Percentiles rank a stretch among this genome's conserved stretches.
These are phyloP conservation scores for Martensiomyces pterosporus DNA, from an alignment of 192 early-diverging fungal species.

Conservation along the genomic window DNA sequence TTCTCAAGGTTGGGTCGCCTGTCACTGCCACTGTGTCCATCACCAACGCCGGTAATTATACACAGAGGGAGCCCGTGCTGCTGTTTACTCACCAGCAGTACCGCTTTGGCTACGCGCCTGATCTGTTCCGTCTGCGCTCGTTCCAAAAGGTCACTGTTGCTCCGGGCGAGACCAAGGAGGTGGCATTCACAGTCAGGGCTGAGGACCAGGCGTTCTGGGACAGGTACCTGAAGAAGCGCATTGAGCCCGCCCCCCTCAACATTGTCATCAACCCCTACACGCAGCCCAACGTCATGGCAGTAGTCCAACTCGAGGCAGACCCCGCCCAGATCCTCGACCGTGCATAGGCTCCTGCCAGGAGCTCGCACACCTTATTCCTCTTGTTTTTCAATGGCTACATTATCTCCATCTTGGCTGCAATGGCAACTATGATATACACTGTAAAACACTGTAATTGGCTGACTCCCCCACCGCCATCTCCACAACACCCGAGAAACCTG, in stretches of 20 bases:
- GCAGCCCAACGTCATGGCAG: constrained; percentile 8
- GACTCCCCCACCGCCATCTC: too few species aligned
- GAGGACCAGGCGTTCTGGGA: constrained; percentile 43
- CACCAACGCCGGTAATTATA: constrained; percentile 44
- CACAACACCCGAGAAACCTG: too few species aligned
- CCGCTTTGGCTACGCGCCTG: constrained; percentile 50
- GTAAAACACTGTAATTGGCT: too few species aligned
- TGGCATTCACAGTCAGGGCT: constrained; percentile 38
- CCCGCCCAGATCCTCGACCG: constrained; percentile 17
- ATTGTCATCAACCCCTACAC: constrained; percentile 31
- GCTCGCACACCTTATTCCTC: too few species aligned
- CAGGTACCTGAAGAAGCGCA: constrained; percentile 11
- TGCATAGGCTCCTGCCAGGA: too few species aligned
- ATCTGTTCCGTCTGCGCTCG: constrained; percentile 51
- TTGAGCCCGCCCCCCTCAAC: constrained; percentile 30
- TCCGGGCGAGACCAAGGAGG: constrained; percentile 43
- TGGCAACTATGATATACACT: too few species aligned
- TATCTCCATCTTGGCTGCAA: too few species aligned
- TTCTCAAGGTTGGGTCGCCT: constrained; percentile 6
- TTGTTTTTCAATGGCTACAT: too few species aligned
- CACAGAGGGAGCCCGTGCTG: constrained; percentile 55
- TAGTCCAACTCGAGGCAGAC: constrained; percentile 15
- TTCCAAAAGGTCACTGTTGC: constrained; percentile 51
- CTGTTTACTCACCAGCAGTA: constrained; percentile 56
- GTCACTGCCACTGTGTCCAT: constrained; percentile 36